Conservation (phyloP, 345 rosid species). For the Murraya paniculata region DNA sequence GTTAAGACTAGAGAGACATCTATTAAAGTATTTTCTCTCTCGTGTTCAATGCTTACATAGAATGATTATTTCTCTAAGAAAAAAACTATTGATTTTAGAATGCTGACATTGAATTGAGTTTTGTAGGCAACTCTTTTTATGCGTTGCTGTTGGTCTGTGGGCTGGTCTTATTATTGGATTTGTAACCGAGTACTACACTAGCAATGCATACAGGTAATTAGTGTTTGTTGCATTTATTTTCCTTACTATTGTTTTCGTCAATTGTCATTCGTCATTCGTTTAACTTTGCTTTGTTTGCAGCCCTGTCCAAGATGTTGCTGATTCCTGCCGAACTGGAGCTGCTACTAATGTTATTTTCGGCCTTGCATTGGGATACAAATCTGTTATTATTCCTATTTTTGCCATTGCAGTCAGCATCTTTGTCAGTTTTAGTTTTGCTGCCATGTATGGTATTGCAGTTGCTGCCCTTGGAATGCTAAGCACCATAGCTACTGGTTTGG, state of each 20-base stretch:
- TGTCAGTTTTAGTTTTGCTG: constrained; percentile 75
- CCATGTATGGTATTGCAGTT: constrained; percentile 78
- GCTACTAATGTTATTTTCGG: constrained; percentile 79
- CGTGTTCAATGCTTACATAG: not conserved
- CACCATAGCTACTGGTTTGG: constrained; percentile 79
- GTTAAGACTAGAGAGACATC: not conserved
- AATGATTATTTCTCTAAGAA: not conserved
- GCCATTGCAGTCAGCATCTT: constrained; percentile 69
- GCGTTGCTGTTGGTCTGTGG: constrained; percentile 80
- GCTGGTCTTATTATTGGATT: constrained; percentile 82
- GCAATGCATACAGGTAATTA: constrained; percentile 66
- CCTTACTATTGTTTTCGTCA: not conserved
- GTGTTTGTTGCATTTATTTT: not conserved
- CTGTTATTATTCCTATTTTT: constrained; percentile 70
- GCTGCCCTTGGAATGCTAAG: constrained; percentile 87
- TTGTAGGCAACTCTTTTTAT: constrained; percentile 68
- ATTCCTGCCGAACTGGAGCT: constrained; percentile 91
- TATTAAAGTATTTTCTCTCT: not conserved
- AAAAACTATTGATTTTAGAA: not conserved
- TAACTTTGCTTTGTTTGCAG: constrained; percentile 40
- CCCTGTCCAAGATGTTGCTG: constrained; percentile 98
- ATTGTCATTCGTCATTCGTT: not conserved
- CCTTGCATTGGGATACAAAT: constrained; percentile 79
- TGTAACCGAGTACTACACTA: constrained; percentile 68
- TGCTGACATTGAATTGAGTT: constrained; percentile 12